A percentile compares a stretch with the other conserved stretches of the same genome.
Conservation (phyloP, 768 basidiomycete genomes). For the Panellus pusillus region DNA sequence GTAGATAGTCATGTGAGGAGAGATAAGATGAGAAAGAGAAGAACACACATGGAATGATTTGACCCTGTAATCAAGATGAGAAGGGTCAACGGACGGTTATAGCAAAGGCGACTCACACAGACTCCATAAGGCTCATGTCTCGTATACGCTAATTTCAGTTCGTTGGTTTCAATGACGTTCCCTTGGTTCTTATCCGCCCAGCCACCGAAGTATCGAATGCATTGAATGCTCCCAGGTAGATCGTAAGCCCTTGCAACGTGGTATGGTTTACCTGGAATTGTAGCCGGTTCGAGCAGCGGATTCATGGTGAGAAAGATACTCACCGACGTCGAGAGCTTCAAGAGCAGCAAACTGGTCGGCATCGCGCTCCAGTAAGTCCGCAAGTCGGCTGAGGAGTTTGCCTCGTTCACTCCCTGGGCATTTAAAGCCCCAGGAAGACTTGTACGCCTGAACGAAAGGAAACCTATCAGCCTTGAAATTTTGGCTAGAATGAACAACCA, state of each 20-base stretch:
- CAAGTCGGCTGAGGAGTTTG: conserved; percentile 45
- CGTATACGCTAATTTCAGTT: conserved; percentile 53
- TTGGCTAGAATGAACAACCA: no score
- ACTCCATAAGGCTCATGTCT: conserved; percentile 63
- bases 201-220: conserved; percentile 69
- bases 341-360: conserved; percentile 48
- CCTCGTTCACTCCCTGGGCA: conserved; percentile 39
- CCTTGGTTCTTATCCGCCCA: conserved; percentile 75
- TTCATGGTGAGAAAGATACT: background rate
- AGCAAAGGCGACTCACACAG: conserved; percentile 27
- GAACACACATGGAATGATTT: conserved; percentile 41
- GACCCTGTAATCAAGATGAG: conserved; percentile 24
- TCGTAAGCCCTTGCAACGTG: conserved; percentile 22
- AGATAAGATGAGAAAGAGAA: no score
- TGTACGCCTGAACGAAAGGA: conserved; percentile 26
- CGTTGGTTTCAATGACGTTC: conserved; percentile 54
- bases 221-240: conserved; percentile 30
- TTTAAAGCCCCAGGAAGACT: conserved; percentile 50
- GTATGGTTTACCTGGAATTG: conserved; percentile 30
- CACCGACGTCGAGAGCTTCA: conserved; percentile 48
- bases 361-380: conserved; percentile 53
- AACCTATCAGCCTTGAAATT: no score
- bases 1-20: conserved; percentile 21
- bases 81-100: background rate
- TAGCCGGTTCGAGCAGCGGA: background rate